Conservation (phyloP, 1,139 yeast genomes). For the Suhomyces guaymorum region DNA sequence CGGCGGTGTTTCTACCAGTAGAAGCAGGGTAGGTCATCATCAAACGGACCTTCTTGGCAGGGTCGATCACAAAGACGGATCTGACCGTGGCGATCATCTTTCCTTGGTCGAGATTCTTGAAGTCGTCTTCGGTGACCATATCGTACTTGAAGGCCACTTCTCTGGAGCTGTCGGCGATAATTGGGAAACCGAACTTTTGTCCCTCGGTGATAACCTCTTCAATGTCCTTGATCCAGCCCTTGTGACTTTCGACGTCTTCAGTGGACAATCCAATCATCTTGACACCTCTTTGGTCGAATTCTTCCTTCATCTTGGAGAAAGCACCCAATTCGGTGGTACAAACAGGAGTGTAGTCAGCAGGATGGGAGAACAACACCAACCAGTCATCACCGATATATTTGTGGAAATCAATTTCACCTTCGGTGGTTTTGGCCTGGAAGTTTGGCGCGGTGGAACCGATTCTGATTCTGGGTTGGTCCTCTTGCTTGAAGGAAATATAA, state of each 20-base stretch:
- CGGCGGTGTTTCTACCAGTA: constrained; percentile 87
- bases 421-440: constrained; percentile 71
- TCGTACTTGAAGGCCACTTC: constrained; percentile 69
- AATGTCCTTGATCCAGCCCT: constrained; percentile 81
- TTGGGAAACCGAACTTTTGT: constrained; percentile 64
- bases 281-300: constrained; percentile 72
- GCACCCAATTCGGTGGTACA: constrained; percentile 92
- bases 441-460: constrained; percentile 76
- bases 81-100: constrained; percentile 57
- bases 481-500: constrained; percentile 53
- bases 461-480: constrained; percentile 69
- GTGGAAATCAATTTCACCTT: constrained; percentile 75
- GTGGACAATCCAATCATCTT: constrained; percentile 81
- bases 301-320: constrained; percentile 79
- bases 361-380: constrained; percentile 82
- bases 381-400: constrained; percentile 73
- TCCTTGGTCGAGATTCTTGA: constrained; percentile 17
- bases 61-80: constrained; percentile 82
- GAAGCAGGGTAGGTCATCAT: constrained; percentile 81
- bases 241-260: constrained; percentile 67
- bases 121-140: constrained; percentile 51
- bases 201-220: constrained; percentile 69
- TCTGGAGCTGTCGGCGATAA: constrained; percentile 74
- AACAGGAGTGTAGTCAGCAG: constrained; percentile 87
- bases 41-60: constrained; percentile 70